These are phyloP conservation scores for Phellopilus nigrolimitatus DNA, from an alignment of 1,284 basidiomycete species.

Conservation along the genomic window DNA sequence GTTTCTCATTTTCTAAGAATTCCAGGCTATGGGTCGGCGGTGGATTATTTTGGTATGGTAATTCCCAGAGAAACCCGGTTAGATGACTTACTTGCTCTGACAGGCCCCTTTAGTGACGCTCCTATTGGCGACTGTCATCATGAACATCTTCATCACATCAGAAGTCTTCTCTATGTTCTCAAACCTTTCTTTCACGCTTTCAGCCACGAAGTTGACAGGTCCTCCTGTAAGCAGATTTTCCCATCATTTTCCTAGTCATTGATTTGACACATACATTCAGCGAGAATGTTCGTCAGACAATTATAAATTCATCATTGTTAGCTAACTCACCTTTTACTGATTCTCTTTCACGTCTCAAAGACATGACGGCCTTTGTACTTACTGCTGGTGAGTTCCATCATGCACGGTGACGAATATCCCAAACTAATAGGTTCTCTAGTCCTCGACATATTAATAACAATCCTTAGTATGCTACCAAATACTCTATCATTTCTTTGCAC, in stretches of 20 bases:
- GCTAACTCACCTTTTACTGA: background rate
- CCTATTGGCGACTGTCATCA: slow-evolving; percentile 24
- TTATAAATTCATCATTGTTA: background rate
- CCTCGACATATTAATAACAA: slow-evolving; percentile 27
- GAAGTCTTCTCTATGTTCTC: slow-evolving; percentile 23
- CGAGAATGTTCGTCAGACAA: slow-evolving; percentile 6
- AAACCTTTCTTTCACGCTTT: slow-evolving; percentile 18
- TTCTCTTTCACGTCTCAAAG: slow-evolving; percentile 18
- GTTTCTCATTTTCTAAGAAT: too few species aligned
- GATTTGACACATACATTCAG: background rate
- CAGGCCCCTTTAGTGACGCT: slow-evolving; percentile 24
- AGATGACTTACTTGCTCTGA: background rate
- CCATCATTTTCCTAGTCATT: background rate
- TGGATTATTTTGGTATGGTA: slow-evolving; percentile 25
- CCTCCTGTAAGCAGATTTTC: slow-evolving; percentile 23
- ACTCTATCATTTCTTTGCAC: background rate
- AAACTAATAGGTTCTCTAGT: slow-evolving; percentile 18
- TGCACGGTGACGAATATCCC: background rate
- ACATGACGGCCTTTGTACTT: slow-evolving; percentile 25
- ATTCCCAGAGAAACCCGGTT: background rate
- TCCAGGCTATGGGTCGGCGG: slow-evolving; percentile 25
- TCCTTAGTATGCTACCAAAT: slow-evolving; percentile 23
- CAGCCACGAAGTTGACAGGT: slow-evolving; percentile 18
- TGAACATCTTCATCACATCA: slow-evolving; percentile 25
- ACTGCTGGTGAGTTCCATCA: slow-evolving; percentile 25